Evolutionary conservation across 192 early-diverging fungal species (phyloP).

Genomic region (Geranomyces variabilis): DNA sequence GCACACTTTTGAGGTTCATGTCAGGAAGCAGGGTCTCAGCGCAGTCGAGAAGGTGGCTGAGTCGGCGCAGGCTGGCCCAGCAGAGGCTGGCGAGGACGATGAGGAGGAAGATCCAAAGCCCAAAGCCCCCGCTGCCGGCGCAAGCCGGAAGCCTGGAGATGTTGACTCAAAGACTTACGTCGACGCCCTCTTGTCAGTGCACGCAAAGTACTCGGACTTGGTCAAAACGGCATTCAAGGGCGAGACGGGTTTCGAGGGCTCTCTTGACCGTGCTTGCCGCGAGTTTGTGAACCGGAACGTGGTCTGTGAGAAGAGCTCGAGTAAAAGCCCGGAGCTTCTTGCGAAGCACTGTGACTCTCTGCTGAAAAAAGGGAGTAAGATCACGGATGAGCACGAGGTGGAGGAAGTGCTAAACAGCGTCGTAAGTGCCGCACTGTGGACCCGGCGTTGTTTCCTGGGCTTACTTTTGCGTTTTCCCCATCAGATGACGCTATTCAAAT

Average conservation of each 20-base stretch:
- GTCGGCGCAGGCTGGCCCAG: constrained; percentile 41
- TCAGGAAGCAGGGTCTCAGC: constrained; percentile 75
- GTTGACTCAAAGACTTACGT: constrained; percentile 85
- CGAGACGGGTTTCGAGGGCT: constrained; percentile 86
- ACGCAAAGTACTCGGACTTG: constrained; percentile 82
- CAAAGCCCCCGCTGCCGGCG: constrained; percentile 26
- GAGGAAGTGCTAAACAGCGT: constrained; percentile 75
- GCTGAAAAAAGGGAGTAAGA: constrained; percentile 81
- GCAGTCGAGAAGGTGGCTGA: constrained; percentile 78
- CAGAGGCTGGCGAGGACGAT: constrained; percentile 36
- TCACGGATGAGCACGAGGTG: constrained; percentile 71
- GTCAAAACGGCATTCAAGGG: constrained; percentile 77
- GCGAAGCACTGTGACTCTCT: constrained; percentile 90
- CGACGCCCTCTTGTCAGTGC: constrained; percentile 81
- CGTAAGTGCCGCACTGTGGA: constrained; percentile 47
- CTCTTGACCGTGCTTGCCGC: constrained; percentile 90
- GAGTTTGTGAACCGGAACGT: constrained; percentile 92
- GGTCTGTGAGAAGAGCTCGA: constrained; percentile 70
- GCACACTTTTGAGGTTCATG: constrained; percentile 73
- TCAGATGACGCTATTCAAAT: constrained; percentile 94
- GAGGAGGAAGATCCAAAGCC: constrained; percentile 42
- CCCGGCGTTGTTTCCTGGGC: background rate
- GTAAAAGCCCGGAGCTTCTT: constrained; percentile 84
- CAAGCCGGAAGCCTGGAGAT: constrained; percentile 23
- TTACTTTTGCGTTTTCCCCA: background rate